Evolutionary conservation across 139 green algal genomes (phyloP).

Genomic region (Bryopsis sp.): DNA sequence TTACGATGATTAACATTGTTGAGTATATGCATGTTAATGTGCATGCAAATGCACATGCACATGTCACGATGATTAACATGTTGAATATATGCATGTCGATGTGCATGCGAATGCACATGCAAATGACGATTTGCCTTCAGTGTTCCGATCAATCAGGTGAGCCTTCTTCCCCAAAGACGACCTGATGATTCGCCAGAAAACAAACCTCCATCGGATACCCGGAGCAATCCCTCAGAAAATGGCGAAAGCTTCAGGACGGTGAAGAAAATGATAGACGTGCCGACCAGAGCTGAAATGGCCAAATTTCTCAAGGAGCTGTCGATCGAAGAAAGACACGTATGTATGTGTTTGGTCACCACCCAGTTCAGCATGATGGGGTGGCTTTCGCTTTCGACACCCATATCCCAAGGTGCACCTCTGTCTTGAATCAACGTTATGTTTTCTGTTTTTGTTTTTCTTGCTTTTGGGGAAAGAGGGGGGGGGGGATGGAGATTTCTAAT

Average conservation of each 20-base stretch:
- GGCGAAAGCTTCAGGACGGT: neutral
- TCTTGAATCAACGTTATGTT: too few species aligned
- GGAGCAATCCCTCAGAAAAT: neutral
- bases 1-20: neutral
- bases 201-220: neutral
- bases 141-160: neutral
- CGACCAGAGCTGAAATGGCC: neutral
- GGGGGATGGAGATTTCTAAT: too few species aligned
- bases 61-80: too few species aligned
- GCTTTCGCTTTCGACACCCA: too few species aligned
- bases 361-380: too few species aligned
- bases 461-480: too few species aligned
- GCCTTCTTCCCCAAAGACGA: neutral
- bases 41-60: too few species aligned
- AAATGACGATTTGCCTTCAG: too few species aligned
- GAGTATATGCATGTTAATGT: too few species aligned
- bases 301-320: neutral
- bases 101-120: neutral
- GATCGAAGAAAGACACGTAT: neutral
- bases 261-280: conserved; percentile 1
- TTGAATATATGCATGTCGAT: neutral
- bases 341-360: neutral
- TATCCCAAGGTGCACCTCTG: too few species aligned
- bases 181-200: neutral
- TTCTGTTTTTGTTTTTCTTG: too few species aligned